Evolutionary conservation across 306 rosid genomes (phyloP), one percentile per base, ranked within the genome.

Genomic region (Astragalus membranaceus): DNA sequence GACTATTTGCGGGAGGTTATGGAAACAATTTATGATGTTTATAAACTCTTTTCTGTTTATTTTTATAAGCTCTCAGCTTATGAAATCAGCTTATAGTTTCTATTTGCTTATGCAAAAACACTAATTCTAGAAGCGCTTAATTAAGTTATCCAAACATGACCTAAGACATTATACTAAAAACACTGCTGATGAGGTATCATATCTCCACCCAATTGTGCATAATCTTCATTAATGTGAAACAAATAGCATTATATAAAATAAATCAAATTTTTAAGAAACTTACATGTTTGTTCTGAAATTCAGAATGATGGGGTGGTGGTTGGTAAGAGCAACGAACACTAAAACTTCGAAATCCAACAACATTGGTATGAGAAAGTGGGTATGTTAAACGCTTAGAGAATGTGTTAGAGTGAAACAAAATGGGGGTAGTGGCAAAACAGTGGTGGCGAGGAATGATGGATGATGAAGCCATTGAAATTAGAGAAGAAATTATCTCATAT

Each of bases 371-470:
- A 65, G 82, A 39, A 69, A 75, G 49, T 2, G 92, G 78, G 83
- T 73, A 70, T 43, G 80, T 78, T 3, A 77, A 26, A 29, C 62
- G 78, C 43, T 6, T 75, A 62, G 87, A 71, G 75, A 82, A 79
- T 61, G 78, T 32, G 20, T 35, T 74, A 37, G 74, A 80, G 55
- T 56, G 56, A 55, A 67, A 43, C 75, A 83, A 75, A 80, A 74
- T 80, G 77, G 86, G 53, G 61, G 80, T 7, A 53, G 77, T 33
- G 46, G 83, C 58, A 12, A 69, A 74, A 65, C 62, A 81, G 74
- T 77, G 76, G 73, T 83, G 87, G 72, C 88, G 86, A 74, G 89
- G 83, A 56, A 86, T 61, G 10, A 81, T 70, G 79, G 90, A 63
- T 63, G 67, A 62, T 62, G 69, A 63, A 66, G 92, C 90, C 98